A percentile compares a stretch with the other conserved stretches of the same genome.
phyloP scores from a whole-genome alignment of 805 yeast species.

The Candida saitoana region DNA sequence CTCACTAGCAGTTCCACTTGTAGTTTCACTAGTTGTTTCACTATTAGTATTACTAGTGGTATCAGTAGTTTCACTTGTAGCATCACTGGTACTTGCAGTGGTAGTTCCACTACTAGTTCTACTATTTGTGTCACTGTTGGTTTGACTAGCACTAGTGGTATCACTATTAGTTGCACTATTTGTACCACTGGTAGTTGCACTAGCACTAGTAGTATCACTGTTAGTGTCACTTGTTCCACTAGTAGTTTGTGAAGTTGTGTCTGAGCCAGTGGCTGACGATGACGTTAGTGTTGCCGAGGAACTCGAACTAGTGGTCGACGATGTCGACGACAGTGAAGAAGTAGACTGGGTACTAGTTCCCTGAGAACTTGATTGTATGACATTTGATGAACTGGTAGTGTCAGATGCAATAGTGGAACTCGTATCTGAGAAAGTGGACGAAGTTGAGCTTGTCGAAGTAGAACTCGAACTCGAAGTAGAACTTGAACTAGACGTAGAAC shows the following conservation, averaged over 20 bases:
- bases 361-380: background rate
- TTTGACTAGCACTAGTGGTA: no score
- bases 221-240: constrained; percentile 1
- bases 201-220: constrained; percentile 4
- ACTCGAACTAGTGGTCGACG: constrained; percentile 6
- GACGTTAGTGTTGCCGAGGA: background rate
- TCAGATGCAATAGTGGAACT: no score
- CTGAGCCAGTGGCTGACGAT: constrained; percentile 4
- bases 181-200: background rate
- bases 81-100: no score
- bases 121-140: no score
- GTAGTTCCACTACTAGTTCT: no score
- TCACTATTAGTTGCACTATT: no score
- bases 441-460: no score
- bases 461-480: constrained; percentile 6
- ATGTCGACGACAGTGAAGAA: constrained; percentile 4
- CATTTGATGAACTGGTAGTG: no score
- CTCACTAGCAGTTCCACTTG: constrained; percentile 1
- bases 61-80: background rate
- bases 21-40: background rate
- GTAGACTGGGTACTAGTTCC: background rate
- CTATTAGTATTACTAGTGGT: constrained; percentile 4
- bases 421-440: no score
- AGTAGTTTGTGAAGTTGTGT: constrained; percentile 4
- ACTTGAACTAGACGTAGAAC: no score